Evolutionary conservation across 2,329 filamentous ascomycete species (phyloP).

Genomic region (Colletotrichum sp.): DNA sequence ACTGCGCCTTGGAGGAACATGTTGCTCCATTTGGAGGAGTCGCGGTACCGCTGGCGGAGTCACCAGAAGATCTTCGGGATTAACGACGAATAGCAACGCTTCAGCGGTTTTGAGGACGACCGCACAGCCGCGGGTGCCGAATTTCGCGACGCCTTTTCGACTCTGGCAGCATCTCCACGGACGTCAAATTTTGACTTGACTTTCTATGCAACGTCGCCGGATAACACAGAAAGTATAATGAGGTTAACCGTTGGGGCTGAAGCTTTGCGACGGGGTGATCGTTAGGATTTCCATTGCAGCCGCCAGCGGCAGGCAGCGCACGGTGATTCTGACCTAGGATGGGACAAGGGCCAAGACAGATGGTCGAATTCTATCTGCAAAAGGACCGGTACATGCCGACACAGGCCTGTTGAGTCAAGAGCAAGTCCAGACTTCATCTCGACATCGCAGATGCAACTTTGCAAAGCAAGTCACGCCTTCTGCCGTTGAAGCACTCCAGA

Average conservation of each 20-base stretch:
- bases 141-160: background rate
- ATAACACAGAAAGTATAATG: background rate
- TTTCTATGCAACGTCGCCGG: background rate
- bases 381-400: background rate
- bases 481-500: background rate
- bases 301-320: background rate
- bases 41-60: background rate
- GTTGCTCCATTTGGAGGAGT: background rate
- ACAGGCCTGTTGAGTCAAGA: constrained; percentile 4
- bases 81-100: background rate
- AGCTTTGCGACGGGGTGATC: background rate
- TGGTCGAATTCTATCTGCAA: background rate
- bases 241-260: background rate
- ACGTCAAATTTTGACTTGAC: background rate
- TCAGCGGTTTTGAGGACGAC: background rate
- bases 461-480: background rate
- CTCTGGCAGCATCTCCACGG: background rate
- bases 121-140: background rate
- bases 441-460: background rate
- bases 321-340: background rate
- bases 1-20: background rate
- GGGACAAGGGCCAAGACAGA: background rate
- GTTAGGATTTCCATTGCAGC: background rate
- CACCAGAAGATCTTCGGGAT: background rate
- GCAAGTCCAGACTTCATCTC: background rate